These are phyloP conservation scores for Annulohypoxylon moriforme DNA, from an alignment of 495 filamentous ascomycete genomes.

Conservation along the genomic window DNA sequence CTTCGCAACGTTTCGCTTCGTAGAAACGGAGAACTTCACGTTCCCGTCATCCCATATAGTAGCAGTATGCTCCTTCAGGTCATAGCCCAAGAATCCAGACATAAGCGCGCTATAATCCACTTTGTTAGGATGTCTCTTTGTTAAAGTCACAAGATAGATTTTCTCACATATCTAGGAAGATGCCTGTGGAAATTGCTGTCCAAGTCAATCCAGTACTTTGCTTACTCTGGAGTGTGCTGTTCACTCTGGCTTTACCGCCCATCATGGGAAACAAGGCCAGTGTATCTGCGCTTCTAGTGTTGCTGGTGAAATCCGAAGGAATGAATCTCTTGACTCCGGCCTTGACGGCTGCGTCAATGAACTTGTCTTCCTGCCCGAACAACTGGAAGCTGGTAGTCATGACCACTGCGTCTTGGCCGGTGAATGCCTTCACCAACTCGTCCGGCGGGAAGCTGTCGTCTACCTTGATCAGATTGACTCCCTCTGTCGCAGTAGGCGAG, in stretches of 20 bases:
- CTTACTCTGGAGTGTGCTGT: neutral
- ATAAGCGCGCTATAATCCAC: neutral
- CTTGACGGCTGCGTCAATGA: neutral
- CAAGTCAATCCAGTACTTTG: neutral
- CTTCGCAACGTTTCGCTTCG: neutral
- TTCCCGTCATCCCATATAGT: slow-evolving; percentile 1
- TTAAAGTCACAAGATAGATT: neutral
- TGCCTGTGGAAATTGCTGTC: neutral
- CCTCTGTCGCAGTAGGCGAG: neutral
- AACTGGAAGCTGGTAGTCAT: slow-evolving; percentile 4
- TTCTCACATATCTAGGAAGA: neutral
- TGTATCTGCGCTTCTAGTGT: neutral
- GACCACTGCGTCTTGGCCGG: neutral
- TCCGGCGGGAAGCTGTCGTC: neutral
- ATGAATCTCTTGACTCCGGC: neutral
- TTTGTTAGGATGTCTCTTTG: neutral
- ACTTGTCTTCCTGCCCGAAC: neutral
- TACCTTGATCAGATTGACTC: neutral
- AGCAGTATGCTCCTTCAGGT: neutral
- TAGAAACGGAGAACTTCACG: neutral
- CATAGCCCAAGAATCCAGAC: slow-evolving; percentile 4
- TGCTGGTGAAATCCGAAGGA: neutral
- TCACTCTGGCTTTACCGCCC: neutral
- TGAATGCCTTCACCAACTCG: neutral
- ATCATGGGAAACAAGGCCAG: slow-evolving; percentile 4